Conservation (phyloP, 2,329 filamentous ascomycete genomes). For the Xylaria sp. region DNA sequence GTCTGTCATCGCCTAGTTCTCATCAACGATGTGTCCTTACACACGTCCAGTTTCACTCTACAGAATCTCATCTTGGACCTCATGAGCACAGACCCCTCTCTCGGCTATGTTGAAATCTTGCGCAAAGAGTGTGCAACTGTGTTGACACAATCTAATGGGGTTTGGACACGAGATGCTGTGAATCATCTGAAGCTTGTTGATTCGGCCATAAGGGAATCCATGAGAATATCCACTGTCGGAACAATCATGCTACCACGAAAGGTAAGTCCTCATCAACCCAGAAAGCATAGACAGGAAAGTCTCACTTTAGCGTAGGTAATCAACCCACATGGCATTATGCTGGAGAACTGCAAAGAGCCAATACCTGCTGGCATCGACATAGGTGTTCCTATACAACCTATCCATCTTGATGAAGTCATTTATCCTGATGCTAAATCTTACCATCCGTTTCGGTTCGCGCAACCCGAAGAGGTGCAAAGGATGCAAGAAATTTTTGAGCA, state of each 20-base stretch:
- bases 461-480: not conserved
- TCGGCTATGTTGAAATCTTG: not conserved
- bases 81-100: not conserved
- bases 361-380: not conserved
- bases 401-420: slow-evolving; percentile 9
- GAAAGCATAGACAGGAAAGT: not conserved
- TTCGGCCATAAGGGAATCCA: slow-evolving; percentile 31
- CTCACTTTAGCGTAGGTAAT: not conserved
- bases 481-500: not conserved
- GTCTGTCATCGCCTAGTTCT: slow-evolving; percentile 19
- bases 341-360: not conserved
- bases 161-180: slow-evolving; percentile 25
- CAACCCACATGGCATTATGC: not conserved
- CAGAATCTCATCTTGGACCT: slow-evolving; percentile 31
- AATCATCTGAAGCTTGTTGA: slow-evolving; percentile 25
- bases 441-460: slow-evolving; percentile 8
- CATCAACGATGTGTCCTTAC: slow-evolving; percentile 31
- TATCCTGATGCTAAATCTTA: slow-evolving; percentile 5
- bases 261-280: slow-evolving; percentile 9
- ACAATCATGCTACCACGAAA: slow-evolving; percentile 17
- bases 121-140: slow-evolving; percentile 3
- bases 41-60: slow-evolving; percentile 17
- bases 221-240: slow-evolving; percentile 16
- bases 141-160: not conserved
- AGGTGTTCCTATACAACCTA: not conserved